Percentiles rank a stretch among this genome's conserved stretches.
phyloP scores from a whole-genome alignment of 169 alveolate genomes.

The Plasmodium coatneyi region DNA sequence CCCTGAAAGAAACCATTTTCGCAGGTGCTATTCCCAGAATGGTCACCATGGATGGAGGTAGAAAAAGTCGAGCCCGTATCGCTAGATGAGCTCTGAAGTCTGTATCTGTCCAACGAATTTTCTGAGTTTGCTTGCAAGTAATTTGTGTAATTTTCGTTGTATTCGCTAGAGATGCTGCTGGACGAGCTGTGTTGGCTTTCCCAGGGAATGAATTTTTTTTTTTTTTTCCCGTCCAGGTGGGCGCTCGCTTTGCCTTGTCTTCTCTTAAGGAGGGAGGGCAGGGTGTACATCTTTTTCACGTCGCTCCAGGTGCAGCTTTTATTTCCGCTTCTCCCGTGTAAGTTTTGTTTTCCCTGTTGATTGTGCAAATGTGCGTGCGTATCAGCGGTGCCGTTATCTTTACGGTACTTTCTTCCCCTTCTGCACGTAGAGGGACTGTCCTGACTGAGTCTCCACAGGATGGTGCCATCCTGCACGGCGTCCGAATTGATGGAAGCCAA shows the following conservation, averaged over 20 bases:
- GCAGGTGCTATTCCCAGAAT: not conserved
- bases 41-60: not conserved
- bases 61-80: not conserved
- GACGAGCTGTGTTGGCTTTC: not conserved
- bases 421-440: not conserved
- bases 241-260: not conserved
- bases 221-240: not conserved
- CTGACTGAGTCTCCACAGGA: slow-evolving; percentile 2
- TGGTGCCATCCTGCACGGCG: not conserved
- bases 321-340: not conserved
- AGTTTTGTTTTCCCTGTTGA: not conserved
- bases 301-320: not conserved
- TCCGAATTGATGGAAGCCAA: not conserved
- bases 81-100: not conserved
- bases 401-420: not conserved
- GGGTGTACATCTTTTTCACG: slow-evolving; percentile 25
- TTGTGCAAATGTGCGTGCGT: not conserved
- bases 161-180: not conserved
- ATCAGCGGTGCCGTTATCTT: not conserved
- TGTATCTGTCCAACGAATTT: not conserved
- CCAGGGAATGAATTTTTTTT: not conserved
- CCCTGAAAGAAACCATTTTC: not conserved
- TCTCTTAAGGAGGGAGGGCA: slow-evolving; percentile 45
- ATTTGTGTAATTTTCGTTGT: not conserved
- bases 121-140: not conserved